Base-by-base conservation (phyloP, 139 green algal genomes). In the Bryopsis sp. region DNA sequence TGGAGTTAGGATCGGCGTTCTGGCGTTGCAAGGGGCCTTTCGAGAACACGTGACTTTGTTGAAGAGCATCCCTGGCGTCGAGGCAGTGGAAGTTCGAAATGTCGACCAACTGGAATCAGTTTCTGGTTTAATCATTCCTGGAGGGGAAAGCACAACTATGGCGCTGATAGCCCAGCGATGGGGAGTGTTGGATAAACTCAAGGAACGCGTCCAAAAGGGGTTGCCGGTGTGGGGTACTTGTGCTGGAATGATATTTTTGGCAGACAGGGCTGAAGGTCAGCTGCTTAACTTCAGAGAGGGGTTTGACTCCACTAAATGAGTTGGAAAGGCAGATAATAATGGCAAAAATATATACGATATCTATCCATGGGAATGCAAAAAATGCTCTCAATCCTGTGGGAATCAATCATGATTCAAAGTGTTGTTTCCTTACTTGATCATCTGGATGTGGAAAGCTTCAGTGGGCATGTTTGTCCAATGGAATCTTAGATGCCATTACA, bases 201-300 rank as follows among this genome's bases (percentile, higher is more conserved):
- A 76, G 38, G 54, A 75, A 0, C 96, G 95, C 68, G 72, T 80
- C 1, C 76, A 77, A 37, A 58, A 68, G 2, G 83, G 81, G 2
- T 76, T 76, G 76, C 90, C 95, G 2, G 79, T 99, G 19, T 99
- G 94, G 94, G 94, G 94, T 11, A 99, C 94, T 2, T 99, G 94
- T 71, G 94, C 94, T 3, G 94, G 94, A 15, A 88, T 98, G 67
- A 99, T 99, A 65, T 96, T 99, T 79, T 78, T 99, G 2, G 94
- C 94, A 2, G 84, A 97, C 67, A 39, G 58, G 1, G 78, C 81
- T 24, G 79, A 88, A 65, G 79, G 81, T 89, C 58, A 38, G 70
- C 48, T 47, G n/a, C 60, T n/a, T 33, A 6, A 39, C 6, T 58
- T n/a, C 3, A 22, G n/a, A 38, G 35, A 11, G n/a, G 67, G 34